Conservation (phyloP, 2,329 filamentous ascomycete genomes). For the Anisogramma anomala region DNA sequence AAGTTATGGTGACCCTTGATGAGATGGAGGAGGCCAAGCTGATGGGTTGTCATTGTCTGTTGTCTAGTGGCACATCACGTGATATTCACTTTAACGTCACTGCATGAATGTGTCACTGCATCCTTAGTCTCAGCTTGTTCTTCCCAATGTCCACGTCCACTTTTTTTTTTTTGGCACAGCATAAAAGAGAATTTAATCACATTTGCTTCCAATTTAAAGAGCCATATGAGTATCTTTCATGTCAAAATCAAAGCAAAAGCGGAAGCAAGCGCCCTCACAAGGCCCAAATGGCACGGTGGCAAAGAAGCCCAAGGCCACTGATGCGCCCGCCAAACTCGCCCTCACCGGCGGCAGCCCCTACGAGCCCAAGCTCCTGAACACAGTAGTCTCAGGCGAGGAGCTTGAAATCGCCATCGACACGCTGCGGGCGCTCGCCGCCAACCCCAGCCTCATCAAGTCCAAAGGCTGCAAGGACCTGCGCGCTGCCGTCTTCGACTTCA, state of each 20-base stretch:
- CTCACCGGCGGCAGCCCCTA: conserved; percentile 4
- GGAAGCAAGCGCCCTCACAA: conserved; percentile 9
- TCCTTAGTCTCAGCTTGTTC: no score
- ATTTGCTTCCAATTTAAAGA: no score
- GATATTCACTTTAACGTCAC: no score
- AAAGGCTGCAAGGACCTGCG: conserved; percentile 56
- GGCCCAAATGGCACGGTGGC: conserved; percentile 1
- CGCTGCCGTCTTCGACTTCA: conserved; percentile 56
- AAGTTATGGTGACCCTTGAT: no score
- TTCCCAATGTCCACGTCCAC: no score
- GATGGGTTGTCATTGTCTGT: no score
- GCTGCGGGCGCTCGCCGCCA: conserved; percentile 20
- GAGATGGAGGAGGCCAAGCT: no score
- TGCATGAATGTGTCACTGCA: no score
- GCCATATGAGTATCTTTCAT: no score
- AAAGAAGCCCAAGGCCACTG: conserved; percentile 11
- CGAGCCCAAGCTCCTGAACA: conserved; percentile 9
- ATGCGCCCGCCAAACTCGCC: not conserved
- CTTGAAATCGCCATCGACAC: conserved; percentile 14
- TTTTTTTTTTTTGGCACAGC: no score
- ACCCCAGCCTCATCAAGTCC: conserved; percentile 54
- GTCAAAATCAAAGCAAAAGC: conserved; percentile 12
- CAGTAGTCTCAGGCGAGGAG: conserved; percentile 12
- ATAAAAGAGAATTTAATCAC: no score
- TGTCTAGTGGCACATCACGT: no score